These are phyloP conservation scores for Haberlea rhodopensis DNA, from an alignment of 257 asterid species.

Conservation along the genomic window DNA sequence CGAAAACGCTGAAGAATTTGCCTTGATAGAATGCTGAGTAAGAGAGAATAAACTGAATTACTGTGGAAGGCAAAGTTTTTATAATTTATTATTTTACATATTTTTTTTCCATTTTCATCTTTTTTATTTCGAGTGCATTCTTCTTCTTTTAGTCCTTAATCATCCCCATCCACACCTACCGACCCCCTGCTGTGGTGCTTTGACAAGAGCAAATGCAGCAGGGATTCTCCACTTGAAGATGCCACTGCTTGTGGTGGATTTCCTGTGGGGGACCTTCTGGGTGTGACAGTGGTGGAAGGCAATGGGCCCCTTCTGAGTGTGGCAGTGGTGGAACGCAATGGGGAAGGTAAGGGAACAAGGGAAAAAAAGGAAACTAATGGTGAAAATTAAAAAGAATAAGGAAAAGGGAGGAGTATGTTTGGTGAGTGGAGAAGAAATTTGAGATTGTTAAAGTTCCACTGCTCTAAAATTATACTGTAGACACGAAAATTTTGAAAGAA, in stretches of 20 bases:
- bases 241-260: neutral
- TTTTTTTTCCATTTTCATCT: neutral
- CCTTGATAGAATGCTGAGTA: constrained; percentile 13
- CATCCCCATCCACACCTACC: neutral
- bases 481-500: neutral
- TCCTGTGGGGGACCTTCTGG: neutral
- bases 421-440: neutral
- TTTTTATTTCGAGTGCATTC: neutral
- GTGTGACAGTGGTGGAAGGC: neutral
- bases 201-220: neutral
- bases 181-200: neutral
- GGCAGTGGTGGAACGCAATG: no score
- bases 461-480: neutral
- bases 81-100: neutral
- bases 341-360: neutral
- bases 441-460: neutral
- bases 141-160: no score
- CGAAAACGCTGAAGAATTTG: constrained; percentile 6
- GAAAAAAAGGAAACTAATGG: neutral
- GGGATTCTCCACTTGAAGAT: neutral
- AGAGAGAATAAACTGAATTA: constrained; percentile 17
- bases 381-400: no score
- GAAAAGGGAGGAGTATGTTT: neutral
- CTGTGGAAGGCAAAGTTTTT: constrained; percentile 19
- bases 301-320: no score